Conservation (phyloP, 805 yeast genomes). For the Candida vaughaniae region DNA sequence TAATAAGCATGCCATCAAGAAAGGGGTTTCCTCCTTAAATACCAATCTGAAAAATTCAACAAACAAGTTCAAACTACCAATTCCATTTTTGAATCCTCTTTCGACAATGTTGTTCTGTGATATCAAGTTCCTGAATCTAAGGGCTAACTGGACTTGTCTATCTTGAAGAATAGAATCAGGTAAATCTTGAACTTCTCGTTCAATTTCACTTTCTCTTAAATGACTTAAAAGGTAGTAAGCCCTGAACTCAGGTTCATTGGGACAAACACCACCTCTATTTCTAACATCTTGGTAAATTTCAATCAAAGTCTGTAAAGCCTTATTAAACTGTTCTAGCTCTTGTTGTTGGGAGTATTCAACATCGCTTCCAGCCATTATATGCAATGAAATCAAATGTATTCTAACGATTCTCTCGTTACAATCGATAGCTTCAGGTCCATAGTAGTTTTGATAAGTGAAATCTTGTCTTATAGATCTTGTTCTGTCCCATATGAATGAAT, state of each 20-base stretch:
- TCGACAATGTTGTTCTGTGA: slow-evolving; percentile 61
- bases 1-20: slow-evolving; percentile 66
- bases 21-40: slow-evolving; percentile 52
- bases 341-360: slow-evolving; percentile 89
- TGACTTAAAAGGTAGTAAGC: slow-evolving; percentile 83
- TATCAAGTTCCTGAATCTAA: slow-evolving; percentile 63
- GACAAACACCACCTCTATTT: slow-evolving; percentile 62
- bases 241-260: slow-evolving; percentile 91
- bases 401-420: slow-evolving; percentile 91
- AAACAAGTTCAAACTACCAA: slow-evolving; percentile 61
- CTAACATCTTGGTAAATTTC: slow-evolving; percentile 85
- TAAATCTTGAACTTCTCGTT: slow-evolving; percentile 65
- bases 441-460: slow-evolving; percentile 90
- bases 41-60: slow-evolving; percentile 59
- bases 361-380: slow-evolving; percentile 73
- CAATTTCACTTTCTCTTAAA: slow-evolving; percentile 80
- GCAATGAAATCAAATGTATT: slow-evolving; percentile 78
- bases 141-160: slow-evolving; percentile 64
- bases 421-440: slow-evolving; percentile 90
- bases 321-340: slow-evolving; percentile 91
- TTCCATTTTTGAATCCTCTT: slow-evolving; percentile 48
- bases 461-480: slow-evolving; percentile 96
- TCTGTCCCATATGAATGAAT: slow-evolving; percentile 94
- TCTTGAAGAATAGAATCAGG: slow-evolving; percentile 58
- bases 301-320: slow-evolving; percentile 81